Evolutionary conservation across 2,329 filamentous ascomycete genomes (phyloP).

Genomic region (Phialocephala sp.): DNA sequence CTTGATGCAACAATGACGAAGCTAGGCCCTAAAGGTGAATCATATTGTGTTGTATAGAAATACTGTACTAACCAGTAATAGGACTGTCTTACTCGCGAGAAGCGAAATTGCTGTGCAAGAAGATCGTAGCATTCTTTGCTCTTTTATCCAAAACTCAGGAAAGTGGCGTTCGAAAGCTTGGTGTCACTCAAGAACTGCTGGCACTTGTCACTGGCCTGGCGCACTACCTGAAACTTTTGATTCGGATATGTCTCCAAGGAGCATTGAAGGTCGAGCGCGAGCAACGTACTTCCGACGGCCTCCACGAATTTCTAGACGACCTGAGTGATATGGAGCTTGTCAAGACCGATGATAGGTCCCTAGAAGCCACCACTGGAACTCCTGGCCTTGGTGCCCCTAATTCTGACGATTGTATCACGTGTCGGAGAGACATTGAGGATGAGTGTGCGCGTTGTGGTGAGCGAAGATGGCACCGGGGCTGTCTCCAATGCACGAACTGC

Average conservation of each 20-base stretch:
- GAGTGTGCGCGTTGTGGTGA: constrained; percentile 81
- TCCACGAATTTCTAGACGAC: constrained; percentile 84
- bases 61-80: constrained; percentile 43
- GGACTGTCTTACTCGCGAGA: constrained; percentile 91
- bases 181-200: constrained; percentile 97
- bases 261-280: constrained; percentile 91
- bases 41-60: not conserved
- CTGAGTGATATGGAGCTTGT: constrained; percentile 82
- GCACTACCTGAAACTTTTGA: constrained; percentile 96
- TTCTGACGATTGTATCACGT: constrained; percentile 84
- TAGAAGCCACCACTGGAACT: constrained; percentile 70
- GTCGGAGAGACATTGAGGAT: constrained; percentile 89
- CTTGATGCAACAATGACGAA: constrained; percentile 75
- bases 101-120: constrained; percentile 99
- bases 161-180: constrained; percentile 84
- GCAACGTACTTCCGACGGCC: constrained; percentile 71
- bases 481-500: constrained; percentile 75
- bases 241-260: constrained; percentile 94
- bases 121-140: constrained; percentile 97
- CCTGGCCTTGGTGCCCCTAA: constrained; percentile 72
- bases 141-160: constrained; percentile 94
- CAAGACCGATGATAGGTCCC: constrained; percentile 71
- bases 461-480: constrained; percentile 82
- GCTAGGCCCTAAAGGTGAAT: constrained; percentile 72
- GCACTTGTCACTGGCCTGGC: constrained; percentile 94